Percentiles rank a stretch among this genome's conserved stretches.
Evolutionary conservation across 257 asterid genomes (phyloP).

Genomic region (Forsythia viridissima): DNA sequence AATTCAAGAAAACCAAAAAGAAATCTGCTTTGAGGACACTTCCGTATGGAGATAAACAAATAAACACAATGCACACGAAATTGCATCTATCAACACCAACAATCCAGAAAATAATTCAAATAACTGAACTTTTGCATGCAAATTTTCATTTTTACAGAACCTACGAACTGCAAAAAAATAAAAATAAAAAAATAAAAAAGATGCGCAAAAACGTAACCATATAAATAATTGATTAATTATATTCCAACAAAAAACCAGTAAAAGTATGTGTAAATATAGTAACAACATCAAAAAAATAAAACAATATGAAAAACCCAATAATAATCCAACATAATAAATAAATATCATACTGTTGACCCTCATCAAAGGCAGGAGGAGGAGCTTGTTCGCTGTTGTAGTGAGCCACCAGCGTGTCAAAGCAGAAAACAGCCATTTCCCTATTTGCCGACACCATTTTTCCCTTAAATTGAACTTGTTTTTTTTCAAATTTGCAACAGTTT

Average conservation of each 20-base stretch:
- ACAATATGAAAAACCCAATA: not conserved
- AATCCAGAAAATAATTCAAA: not conserved
- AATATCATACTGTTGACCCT: constrained; percentile 78
- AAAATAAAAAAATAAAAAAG: not conserved
- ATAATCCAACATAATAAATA: not conserved
- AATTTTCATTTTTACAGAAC: not conserved
- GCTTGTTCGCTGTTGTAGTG: constrained; percentile 78
- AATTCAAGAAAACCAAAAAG: no score
- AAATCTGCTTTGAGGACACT: not conserved
- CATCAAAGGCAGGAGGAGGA: constrained; percentile 91
- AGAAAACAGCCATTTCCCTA: constrained; percentile 88
- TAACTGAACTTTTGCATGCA: not conserved
- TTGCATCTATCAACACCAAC: not conserved
- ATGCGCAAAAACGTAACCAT: not conserved
- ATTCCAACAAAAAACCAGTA: not conserved
- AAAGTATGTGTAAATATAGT: not conserved
- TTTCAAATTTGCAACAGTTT: constrained; percentile 2
- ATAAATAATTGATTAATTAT: not conserved
- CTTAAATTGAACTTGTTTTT: not conserved
- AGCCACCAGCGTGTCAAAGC: constrained; percentile 92
- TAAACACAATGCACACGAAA: not conserved
- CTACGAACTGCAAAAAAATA: not conserved
- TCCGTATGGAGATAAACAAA: not conserved
- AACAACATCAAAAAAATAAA: not conserved
- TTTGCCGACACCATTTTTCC: constrained; percentile 87